phyloP scores from a whole-genome alignment of 1,284 basidiomycete genomes.

The Rhizoctonia solani region DNA sequence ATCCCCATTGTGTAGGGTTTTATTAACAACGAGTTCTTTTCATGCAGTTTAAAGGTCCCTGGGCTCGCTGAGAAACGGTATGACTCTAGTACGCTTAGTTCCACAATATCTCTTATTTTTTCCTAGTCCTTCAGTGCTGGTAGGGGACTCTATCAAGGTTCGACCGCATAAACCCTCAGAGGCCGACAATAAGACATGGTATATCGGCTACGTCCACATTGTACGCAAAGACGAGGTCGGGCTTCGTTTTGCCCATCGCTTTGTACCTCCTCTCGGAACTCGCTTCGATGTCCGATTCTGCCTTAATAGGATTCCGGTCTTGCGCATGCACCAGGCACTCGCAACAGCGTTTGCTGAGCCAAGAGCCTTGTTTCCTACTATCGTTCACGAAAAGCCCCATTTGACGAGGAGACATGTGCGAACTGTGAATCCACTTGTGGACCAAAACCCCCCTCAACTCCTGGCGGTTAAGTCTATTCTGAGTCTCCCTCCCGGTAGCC shows the following conservation, averaged over 20 bases:
- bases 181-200: constrained; percentile 55
- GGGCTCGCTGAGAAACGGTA: constrained; percentile 63
- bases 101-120: constrained; percentile 57
- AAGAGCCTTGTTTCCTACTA: constrained; percentile 54
- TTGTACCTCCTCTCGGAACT: constrained; percentile 46
- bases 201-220: constrained; percentile 60
- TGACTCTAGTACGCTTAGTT: constrained; percentile 48
- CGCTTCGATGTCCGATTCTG: constrained; percentile 59
- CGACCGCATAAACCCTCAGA: constrained; percentile 47
- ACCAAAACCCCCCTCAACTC: constrained; percentile 55
- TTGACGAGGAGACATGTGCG: constrained; percentile 36
- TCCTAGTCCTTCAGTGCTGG: constrained; percentile 48
- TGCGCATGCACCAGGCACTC: constrained; percentile 63
- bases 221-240: constrained; percentile 57
- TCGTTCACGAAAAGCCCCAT: constrained; percentile 42
- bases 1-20: background rate
- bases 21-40: background rate
- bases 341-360: constrained; percentile 48
- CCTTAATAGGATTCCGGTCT: constrained; percentile 56
- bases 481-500: constrained; percentile 51
- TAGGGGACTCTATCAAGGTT: constrained; percentile 50
- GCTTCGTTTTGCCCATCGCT: constrained; percentile 56
- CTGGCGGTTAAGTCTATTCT: constrained; percentile 60
- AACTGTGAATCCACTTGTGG: constrained; percentile 54
- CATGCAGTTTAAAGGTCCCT: constrained; percentile 57